Conservation (phyloP, 495 filamentous ascomycete genomes). For the Aspergillus steynii region DNA sequence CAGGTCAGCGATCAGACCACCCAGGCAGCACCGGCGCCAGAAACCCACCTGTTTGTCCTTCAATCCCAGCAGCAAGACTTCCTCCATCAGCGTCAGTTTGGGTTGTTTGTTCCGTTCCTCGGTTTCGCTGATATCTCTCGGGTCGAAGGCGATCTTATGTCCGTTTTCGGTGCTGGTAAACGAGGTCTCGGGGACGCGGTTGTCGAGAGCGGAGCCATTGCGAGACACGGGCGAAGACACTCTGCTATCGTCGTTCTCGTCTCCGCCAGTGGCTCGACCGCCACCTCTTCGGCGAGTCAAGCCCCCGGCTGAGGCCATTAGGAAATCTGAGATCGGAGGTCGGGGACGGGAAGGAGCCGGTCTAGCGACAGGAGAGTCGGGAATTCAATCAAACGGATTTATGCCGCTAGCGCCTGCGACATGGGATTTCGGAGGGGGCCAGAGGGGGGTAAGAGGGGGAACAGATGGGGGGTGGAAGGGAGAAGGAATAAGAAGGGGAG, state of each 20-base stretch:
- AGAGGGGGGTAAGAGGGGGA: not conserved
- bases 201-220: slow-evolving; percentile 59
- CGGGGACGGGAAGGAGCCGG: slow-evolving; percentile 15
- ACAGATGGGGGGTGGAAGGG: slow-evolving; percentile 1
- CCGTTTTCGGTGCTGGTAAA: slow-evolving; percentile 94
- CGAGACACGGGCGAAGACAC: slow-evolving; percentile 69
- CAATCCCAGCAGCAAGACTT: slow-evolving; percentile 88
- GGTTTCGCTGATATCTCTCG: slow-evolving; percentile 94
- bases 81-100: slow-evolving; percentile 98
- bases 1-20: slow-evolving; percentile 23
- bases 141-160: slow-evolving; percentile 98
- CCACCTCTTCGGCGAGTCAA: slow-evolving; percentile 76
- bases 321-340: slow-evolving; percentile 26
- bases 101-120: slow-evolving; percentile 96
- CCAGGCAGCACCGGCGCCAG: slow-evolving; percentile 3
- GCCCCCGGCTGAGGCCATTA: slow-evolving; percentile 68
- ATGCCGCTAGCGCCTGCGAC: slow-evolving; percentile 32
- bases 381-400: slow-evolving; percentile 22
- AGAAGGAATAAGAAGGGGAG: slow-evolving; percentile 13
- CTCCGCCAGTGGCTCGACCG: slow-evolving; percentile 56
- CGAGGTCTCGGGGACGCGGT: slow-evolving; percentile 76
- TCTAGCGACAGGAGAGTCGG: slow-evolving; percentile 5
- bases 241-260: slow-evolving; percentile 64
- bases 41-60: slow-evolving; percentile 92
- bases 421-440: slow-evolving; percentile 12